Evolutionary conservation across 495 filamentous ascomycete species (phyloP).

Genomic region (Podospora australis): DNA sequence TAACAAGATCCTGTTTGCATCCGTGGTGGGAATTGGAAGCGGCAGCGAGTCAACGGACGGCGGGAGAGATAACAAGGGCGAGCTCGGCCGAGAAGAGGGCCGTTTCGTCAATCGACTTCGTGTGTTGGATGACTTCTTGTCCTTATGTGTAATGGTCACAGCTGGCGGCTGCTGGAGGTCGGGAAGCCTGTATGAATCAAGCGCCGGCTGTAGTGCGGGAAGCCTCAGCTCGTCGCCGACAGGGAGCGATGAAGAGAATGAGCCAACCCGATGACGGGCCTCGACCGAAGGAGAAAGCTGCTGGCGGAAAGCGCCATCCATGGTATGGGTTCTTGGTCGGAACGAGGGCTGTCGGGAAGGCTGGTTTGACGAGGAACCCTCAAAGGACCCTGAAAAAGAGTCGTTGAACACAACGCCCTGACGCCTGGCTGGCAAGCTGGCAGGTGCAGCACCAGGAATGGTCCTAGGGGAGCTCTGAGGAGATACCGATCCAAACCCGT

Average conservation of each 20-base stretch:
- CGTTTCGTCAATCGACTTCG: conserved; percentile 44
- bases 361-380: conserved; percentile 32
- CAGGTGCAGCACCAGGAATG: conserved; percentile 27
- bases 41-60: conserved; percentile 50
- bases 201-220: conserved; percentile 25
- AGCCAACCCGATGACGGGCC: conserved; percentile 44
- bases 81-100: conserved; percentile 41
- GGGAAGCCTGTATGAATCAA: conserved; percentile 34
- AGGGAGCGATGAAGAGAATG: conserved; percentile 45
- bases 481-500: conserved; percentile 28
- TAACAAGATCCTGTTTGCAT: conserved; percentile 57
- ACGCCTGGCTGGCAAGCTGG: conserved; percentile 26
- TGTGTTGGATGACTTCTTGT: conserved; percentile 30
- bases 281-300: conserved; percentile 32
- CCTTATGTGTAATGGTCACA: conserved; percentile 29
- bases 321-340: conserved; percentile 46
- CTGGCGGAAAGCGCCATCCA: conserved; percentile 45
- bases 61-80: conserved; percentile 38
- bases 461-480: conserved; percentile 40
- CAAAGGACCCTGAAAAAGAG: conserved; percentile 34
- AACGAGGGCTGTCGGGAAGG: conserved; percentile 31
- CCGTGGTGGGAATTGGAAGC: conserved; percentile 50
- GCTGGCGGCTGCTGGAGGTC: conserved; percentile 28
- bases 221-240: conserved; percentile 34
- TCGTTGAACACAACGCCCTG: conserved; percentile 51